phyloP scores from a whole-genome alignment of 164 flowering plant species.

The Amborella trichopoda region DNA sequence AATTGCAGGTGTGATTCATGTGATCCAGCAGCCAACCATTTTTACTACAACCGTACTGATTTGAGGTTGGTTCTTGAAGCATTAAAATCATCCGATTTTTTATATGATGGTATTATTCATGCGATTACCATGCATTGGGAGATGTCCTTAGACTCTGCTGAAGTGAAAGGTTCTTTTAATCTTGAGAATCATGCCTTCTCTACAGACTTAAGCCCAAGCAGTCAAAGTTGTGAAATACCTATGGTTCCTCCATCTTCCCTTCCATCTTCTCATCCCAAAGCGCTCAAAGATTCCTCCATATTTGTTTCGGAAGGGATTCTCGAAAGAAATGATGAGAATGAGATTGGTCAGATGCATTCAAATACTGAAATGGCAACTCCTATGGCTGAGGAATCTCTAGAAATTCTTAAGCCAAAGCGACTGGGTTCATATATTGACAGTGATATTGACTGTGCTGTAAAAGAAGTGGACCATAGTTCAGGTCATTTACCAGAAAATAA shows the following conservation, averaged over 20 bases:
- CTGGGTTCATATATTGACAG: no score
- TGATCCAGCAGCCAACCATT: constrained; percentile 27
- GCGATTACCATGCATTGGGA: constrained; percentile 56
- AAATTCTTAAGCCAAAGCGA: no score
- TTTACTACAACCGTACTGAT: constrained; percentile 55
- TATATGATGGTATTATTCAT: constrained; percentile 28
- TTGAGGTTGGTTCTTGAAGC: constrained; percentile 39
- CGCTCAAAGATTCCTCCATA: no score
- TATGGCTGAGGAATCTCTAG: no score
- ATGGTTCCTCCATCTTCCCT: constrained; percentile 1
- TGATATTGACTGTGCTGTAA: no score
- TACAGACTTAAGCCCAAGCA: constrained; percentile 7
- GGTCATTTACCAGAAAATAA: no score
- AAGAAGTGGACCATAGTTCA: no score
- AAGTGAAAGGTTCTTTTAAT: constrained; percentile 11
- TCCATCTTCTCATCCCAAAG: no score
- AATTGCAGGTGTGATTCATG: constrained; percentile 64
- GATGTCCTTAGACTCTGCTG: constrained; percentile 17
- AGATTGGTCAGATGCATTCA: no score
- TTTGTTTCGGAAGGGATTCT: no score
- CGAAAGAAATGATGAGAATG: no score
- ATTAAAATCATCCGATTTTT: constrained; percentile 37
- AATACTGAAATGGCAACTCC: no score
- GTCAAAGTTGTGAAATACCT: constrained; percentile 4
- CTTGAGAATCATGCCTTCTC: constrained; percentile 7